Conservation (phyloP, 345 rosid genomes). For the Capsella bursapastoris region DNA sequence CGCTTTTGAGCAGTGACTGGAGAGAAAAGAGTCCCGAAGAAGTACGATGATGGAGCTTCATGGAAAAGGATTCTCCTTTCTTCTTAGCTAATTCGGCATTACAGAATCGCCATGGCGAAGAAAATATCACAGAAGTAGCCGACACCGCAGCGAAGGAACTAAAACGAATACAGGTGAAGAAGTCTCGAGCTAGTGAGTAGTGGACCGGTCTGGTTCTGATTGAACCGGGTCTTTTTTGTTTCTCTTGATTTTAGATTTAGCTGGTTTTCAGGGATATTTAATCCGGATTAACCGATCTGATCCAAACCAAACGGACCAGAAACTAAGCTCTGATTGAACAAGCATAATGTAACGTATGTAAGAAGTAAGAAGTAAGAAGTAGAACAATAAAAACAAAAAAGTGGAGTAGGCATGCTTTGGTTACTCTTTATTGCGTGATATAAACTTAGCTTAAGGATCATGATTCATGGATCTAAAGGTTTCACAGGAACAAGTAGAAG, state of each 20-base stretch:
- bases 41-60: constrained; percentile 35
- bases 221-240: constrained; percentile 11
- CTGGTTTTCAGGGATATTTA: no score
- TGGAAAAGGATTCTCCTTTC: constrained; percentile 22
- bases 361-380: no score
- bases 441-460: neutral
- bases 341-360: no score
- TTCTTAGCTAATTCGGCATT: constrained; percentile 11
- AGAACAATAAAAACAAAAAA: no score
- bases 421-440: no score
- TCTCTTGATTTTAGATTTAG: no score
- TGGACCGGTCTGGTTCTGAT: constrained; percentile 4
- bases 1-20: constrained; percentile 43
- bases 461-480: neutral
- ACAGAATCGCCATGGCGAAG: constrained; percentile 4
- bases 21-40: constrained; percentile 37
- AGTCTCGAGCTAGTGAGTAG: neutral
- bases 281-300: no score
- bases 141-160: neutral
- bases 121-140: constrained; percentile 18
- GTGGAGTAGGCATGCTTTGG: no score
- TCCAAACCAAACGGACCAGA: no score
- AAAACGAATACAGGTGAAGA: neutral
- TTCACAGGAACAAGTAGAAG: constrained; percentile 41
- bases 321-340: no score